Conservation (phyloP, 495 filamentous ascomycete genomes). For the Penicillium argentinense region DNA sequence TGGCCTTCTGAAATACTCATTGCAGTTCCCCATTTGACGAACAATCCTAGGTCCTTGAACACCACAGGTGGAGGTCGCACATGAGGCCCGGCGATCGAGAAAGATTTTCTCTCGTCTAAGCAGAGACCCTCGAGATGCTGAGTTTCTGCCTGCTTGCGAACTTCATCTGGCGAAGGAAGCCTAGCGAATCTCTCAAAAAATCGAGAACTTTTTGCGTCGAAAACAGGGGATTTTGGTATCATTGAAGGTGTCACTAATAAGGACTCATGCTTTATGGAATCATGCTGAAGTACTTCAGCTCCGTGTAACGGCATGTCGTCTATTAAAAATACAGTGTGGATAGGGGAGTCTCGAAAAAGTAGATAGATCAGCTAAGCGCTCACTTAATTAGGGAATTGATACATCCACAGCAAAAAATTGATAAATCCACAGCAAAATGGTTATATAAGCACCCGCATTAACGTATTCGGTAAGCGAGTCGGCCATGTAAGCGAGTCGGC, state of each 20-base stretch:
- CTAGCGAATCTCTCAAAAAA: constrained; percentile 17
- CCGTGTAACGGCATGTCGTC: neutral
- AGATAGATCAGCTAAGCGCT: neutral
- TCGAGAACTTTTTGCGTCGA: constrained; percentile 18
- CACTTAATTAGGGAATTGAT: neutral
- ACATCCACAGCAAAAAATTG: no score
- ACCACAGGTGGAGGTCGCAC: constrained; percentile 29
- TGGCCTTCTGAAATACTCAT: constrained; percentile 31
- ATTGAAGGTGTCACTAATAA: constrained; percentile 15
- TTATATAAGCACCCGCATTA: no score
- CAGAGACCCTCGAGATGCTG: constrained; percentile 17
- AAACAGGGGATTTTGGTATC: constrained; percentile 16
- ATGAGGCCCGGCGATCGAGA: constrained; percentile 5
- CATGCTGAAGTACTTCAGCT: neutral
- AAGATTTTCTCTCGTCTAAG: constrained; percentile 13
- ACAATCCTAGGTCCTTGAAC: constrained; percentile 39
- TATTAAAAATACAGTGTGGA: neutral
- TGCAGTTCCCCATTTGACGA: constrained; percentile 43
- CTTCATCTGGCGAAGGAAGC: constrained; percentile 23
- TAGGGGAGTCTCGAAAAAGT: neutral
- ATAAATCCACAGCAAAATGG: no score
- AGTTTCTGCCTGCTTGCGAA: constrained; percentile 15
- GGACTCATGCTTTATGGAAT: no score
- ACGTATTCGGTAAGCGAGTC: no score
- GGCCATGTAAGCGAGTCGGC: no score